A percentile compares a stretch with the other conserved stretches of the same genome.
Conservation (phyloP, 768 basidiomycete species). For the Boletus rufocinnamomeus region DNA sequence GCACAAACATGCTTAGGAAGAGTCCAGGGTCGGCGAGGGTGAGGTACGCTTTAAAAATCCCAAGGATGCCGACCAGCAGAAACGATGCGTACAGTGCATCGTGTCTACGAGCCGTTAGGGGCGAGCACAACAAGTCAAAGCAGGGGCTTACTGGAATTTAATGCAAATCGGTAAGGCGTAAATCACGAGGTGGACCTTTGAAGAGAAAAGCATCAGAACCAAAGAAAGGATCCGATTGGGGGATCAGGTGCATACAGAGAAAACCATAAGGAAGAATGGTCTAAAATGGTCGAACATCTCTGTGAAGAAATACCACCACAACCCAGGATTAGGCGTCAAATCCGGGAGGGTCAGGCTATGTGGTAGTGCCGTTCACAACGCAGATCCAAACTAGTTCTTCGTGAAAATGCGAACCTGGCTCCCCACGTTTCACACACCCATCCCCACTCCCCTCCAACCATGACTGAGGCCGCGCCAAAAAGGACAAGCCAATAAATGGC, state of each 20-base stretch:
- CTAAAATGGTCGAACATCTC: constrained; percentile 99
- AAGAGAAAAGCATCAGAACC: not conserved
- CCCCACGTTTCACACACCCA: constrained; percentile 88
- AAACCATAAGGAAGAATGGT: constrained; percentile 92
- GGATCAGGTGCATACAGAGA: constrained; percentile 60
- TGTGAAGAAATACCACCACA: constrained; percentile 99
- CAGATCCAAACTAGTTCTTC: not conserved
- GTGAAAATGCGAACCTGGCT: constrained; percentile 54
- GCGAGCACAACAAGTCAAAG: not conserved
- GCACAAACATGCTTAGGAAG: constrained; percentile 74
- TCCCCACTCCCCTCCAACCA: constrained; percentile 58
- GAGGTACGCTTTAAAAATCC: constrained; percentile 90
- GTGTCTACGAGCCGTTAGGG: constrained; percentile 47
- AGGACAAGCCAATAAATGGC: constrained; percentile 50
- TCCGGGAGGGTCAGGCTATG: constrained; percentile 80
- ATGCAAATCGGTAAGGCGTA: constrained; percentile 85
- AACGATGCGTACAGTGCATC: constrained; percentile 83
- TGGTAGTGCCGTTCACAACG: not conserved
- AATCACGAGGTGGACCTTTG: constrained; percentile 77
- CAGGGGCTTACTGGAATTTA: constrained; percentile 70
- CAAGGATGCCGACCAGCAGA: constrained; percentile 73
- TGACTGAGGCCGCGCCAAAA: constrained; percentile 45
- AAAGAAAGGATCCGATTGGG: not conserved
- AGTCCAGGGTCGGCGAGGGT: constrained; percentile 87
- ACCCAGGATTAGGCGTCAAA: constrained; percentile 88